These are phyloP conservation scores for Paecilomyces sp. DNA, from an alignment of 2,329 filamentous ascomycete species.

Conservation along the genomic window DNA sequence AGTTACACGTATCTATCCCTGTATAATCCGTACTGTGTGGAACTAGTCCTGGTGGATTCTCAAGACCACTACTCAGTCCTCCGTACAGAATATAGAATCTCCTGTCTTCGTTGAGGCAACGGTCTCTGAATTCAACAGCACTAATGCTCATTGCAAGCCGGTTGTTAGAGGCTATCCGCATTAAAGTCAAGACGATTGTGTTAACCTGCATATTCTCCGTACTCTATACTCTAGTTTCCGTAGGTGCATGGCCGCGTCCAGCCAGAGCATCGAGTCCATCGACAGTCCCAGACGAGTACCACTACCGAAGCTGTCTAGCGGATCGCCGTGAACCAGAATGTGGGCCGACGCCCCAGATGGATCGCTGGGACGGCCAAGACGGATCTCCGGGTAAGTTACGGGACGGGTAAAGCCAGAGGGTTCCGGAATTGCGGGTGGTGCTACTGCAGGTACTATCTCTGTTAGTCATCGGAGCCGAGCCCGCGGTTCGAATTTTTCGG, in stretches of 20 bases:
- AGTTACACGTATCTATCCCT: neutral
- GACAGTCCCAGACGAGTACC: neutral
- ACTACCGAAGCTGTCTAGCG: neutral
- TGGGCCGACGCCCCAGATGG: neutral
- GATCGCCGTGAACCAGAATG: neutral
- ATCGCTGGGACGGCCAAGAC: neutral
- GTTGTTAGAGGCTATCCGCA: neutral
- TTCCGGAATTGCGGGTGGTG: neutral
- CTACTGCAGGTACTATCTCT: neutral
- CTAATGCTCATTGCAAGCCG: neutral
- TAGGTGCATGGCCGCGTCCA: neutral
- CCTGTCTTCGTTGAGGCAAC: neutral
- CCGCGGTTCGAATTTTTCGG: neutral
- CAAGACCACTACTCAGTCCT: neutral
- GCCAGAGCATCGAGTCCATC: neutral
- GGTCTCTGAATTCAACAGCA: neutral
- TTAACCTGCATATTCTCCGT: neutral
- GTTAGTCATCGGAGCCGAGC: neutral
- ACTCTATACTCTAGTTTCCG: too few relatives aligned
- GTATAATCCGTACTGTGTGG: neutral
- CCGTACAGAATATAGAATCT: neutral
- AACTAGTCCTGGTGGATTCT: neutral
- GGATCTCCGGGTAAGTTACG: neutral
- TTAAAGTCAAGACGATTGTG: neutral
- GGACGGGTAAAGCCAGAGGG: neutral